phyloP scores from a whole-genome alignment of 345 rosid genomes.

The Murraya paniculata region DNA sequence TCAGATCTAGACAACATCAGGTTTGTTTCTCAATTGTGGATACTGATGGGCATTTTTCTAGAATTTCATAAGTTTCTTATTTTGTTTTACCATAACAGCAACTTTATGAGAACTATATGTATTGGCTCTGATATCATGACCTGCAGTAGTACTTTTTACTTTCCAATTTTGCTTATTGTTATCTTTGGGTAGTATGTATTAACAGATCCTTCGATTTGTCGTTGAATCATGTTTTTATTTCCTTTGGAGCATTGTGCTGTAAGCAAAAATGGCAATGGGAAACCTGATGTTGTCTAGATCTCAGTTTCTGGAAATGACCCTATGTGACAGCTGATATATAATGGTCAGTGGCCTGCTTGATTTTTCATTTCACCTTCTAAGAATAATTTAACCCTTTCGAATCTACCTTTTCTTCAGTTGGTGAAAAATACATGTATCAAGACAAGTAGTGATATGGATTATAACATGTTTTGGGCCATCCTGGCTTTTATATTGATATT shows the following conservation, averaged over 20 bases:
- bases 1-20: too few relatives aligned
- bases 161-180: neutral
- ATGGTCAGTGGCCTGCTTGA: neutral
- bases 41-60: neutral
- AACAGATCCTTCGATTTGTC: neutral
- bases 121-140: neutral
- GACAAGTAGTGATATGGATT: neutral
- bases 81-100: neutral
- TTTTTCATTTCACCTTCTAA: neutral
- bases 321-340: neutral
- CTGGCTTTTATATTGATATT: neutral
- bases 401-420: neutral
- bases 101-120: neutral
- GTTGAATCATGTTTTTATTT: neutral
- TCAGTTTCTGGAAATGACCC: neutral
- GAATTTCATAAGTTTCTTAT: neutral
- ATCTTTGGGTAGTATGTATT: neutral
- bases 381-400: neutral
- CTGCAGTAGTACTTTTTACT: neutral
- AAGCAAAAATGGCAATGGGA: neutral
- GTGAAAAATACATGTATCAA: neutral
- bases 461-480: neutral
- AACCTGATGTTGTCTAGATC: neutral
- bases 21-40: constrained; percentile 1
- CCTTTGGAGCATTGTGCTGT: neutral